Evolutionary conservation across 495 filamentous ascomycete species (phyloP), one percentile per base, ranked within the genome.

Genomic region (Oleoguttula mirabilis): DNA sequence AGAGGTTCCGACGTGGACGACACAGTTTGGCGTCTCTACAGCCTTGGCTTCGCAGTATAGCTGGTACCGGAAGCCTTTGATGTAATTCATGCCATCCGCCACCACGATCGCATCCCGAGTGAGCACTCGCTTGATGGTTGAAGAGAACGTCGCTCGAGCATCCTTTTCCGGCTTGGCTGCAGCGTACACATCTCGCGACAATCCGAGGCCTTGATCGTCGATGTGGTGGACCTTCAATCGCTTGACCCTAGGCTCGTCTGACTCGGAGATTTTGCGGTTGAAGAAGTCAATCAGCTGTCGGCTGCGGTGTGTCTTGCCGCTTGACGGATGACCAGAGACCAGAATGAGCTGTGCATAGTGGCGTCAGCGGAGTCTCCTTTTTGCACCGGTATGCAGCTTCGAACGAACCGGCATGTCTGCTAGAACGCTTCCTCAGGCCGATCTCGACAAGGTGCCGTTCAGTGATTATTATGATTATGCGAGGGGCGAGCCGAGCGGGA

Each of bases 271-370:
- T 55, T 70, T 71, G 24, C 62, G 47, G 19, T 61, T 48, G 60
- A 94, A 77, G 64, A 75, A 76, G 28, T 63, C 54, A 39, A 78
- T 65, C 15, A 98, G 76, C 62, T 95, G 88, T 37, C 65, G 60
- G 15, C 87, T 83, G 59, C 90, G 85, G 42, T 84, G 74, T 36
- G 83, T 90, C 58, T 96, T 94, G 55, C 90, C 90, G 22, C 90
- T 92, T 57, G 79, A 83, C 24, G 90, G 90, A 58, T 84, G 86
- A 54, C 90, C 90, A 47, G 88, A 88, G 55, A 98, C 65, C 42
- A 94, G 78, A 50, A 98, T 84, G 59, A 98, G 77, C 90, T 96
- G n/a, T n/a, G n/a, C n/a, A n/a, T n/a, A n/a, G n/a, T n/a, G n/a
- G n/a, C n/a, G n/a, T n/a, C n/a, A n/a, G n/a, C n/a, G n/a, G n/a